Evolutionary conservation across 805 yeast species (phyloP), one percentile per base, ranked within the genome.

Genomic region (Debaryomyces castellii): DNA sequence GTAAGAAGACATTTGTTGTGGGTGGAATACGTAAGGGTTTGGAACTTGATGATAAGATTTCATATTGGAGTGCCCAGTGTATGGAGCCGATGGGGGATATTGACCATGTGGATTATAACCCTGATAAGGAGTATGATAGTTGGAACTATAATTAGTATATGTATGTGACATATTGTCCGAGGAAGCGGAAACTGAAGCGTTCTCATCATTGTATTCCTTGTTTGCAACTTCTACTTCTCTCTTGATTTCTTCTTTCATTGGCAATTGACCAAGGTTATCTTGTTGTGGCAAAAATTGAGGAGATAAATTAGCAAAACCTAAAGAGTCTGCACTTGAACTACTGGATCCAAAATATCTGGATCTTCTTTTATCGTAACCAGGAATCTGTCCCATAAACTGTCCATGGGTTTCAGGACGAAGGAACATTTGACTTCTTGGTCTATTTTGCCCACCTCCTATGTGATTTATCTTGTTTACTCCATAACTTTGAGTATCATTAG

Each of bases 401-500:
- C 34, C 34, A 3, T 30, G 34, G 7, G 9, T 10, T 30, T 30
- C 34, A 7, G 34, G 18, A 30, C 16, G 34, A 5, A 5, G 10
- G 16, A 16, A 30, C 9, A 14, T 17, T 30, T 30, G 34, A 30
- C 34, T 30, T 4, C 20, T 30, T 30, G 34, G 34, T 11, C 34
- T 30, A 30, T 30, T 30, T 17, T 14, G 34, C 2, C 20, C 20
- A 7, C 10, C 10, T 3, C 7, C 16, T 20, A 30, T 16, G 18
- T 30, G 7, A 1, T 30, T 30, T 7, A 7, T 30, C 16, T 30
- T 30, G 12, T 35, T 35, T 12, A 22, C n/a, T n/a, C 23, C 39
- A 33, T 28, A 39, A 22, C 33, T 32, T 4, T 43, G 43, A 9
- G 57, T 44, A 21, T 62, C 66, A 38, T 49, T 41, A 18, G 70